phyloP scores from a whole-genome alignment of 208 protist genomes.

The Acanthamoeba royreba region DNA sequence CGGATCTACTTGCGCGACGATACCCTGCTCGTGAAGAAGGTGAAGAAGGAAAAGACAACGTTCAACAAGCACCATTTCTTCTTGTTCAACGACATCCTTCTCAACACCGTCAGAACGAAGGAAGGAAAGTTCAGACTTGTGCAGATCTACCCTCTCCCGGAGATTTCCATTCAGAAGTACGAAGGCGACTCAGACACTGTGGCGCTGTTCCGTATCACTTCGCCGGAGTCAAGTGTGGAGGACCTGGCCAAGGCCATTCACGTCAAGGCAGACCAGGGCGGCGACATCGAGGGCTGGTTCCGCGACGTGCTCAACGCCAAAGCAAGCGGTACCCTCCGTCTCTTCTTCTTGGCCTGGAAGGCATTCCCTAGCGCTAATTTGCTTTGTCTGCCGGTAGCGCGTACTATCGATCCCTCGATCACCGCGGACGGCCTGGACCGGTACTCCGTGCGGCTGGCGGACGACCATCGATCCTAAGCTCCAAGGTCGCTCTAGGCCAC shows the following conservation, averaged over 20 bases:
- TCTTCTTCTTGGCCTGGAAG: not conserved
- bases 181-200: slow-evolving; percentile 27
- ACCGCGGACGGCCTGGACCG: no score
- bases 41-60: slow-evolving; percentile 26
- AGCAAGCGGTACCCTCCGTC: not conserved
- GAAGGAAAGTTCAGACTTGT: not conserved
- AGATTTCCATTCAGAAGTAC: not conserved
- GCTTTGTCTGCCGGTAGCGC: not conserved
- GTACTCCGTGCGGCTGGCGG: no score
- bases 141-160: not conserved
- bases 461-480: no score
- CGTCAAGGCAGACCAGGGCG: not conserved
- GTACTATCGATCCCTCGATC: no score
- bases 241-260: not conserved
- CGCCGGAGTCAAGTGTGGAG: not conserved
- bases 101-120: not conserved
- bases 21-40: slow-evolving; percentile 9
- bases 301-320: not conserved
- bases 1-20: not conserved
- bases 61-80: slow-evolving; percentile 32
- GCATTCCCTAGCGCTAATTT: no score
- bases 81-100: not conserved
- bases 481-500: no score
- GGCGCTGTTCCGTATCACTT: not conserved
- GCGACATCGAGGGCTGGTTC: not conserved